Conservation (phyloP, 495 filamentous ascomycete species). For the Chlorociboria aeruginascens region DNA sequence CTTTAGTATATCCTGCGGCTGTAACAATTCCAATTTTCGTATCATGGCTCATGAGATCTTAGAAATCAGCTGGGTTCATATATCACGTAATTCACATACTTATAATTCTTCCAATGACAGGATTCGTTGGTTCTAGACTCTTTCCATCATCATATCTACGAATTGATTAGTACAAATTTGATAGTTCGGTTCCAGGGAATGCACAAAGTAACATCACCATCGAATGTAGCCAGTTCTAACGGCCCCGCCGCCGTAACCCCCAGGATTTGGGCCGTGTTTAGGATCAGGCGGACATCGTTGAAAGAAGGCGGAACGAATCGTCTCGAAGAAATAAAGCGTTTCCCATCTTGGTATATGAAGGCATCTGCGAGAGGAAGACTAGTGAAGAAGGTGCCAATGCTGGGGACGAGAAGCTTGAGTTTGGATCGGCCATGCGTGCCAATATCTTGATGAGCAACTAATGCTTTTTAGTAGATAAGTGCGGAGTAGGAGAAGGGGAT, state of each 20-base stretch:
- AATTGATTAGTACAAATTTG: background rate
- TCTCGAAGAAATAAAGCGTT: constrained; percentile 76
- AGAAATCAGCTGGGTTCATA: background rate
- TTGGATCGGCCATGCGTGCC: constrained; percentile 64
- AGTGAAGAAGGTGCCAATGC: constrained; percentile 86
- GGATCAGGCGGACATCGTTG: constrained; percentile 85
- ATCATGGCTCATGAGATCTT: constrained; percentile 40
- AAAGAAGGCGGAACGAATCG: constrained; percentile 95
- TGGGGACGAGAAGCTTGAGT: constrained; percentile 81
- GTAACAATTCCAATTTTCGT: constrained; percentile 90
- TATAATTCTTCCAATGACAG: constrained; percentile 69
- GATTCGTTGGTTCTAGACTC: constrained; percentile 57
- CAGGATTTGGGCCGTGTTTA: constrained; percentile 92
- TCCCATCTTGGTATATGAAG: constrained; percentile 79
- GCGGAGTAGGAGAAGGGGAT: constrained; percentile 8
- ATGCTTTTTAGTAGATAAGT: constrained; percentile 8
- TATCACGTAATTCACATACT: constrained; percentile 18
- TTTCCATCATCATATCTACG: constrained; percentile 76
- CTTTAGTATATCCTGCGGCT: constrained; percentile 88
- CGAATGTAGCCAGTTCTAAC: constrained; percentile 81
- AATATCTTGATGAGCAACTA: constrained; percentile 59
- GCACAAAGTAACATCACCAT: constrained; percentile 84
- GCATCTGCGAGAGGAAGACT: constrained; percentile 72
- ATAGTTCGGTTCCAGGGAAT: background rate
- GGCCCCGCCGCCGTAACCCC: constrained; percentile 58